Conservation (phyloP, 768 basidiomycete species). For the Tulasnella sp. region DNA sequence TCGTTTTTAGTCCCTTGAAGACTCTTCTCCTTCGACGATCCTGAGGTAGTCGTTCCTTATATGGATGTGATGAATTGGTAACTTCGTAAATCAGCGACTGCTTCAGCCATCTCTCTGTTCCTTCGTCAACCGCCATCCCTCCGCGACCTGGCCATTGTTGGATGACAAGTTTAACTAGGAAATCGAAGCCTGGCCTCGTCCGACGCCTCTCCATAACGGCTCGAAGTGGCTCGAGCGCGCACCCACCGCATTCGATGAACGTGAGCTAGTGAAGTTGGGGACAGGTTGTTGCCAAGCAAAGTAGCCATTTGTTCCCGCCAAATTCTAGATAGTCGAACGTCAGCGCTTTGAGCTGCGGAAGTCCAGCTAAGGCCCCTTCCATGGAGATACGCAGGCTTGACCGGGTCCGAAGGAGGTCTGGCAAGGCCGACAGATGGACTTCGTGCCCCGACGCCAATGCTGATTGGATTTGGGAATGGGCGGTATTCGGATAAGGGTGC, state of each 20-base stretch:
- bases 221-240: neutral
- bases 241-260: neutral
- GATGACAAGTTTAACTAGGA: neutral
- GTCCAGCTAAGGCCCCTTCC: neutral
- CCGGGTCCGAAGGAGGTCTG: neutral
- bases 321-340: neutral
- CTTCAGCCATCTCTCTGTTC: conserved; percentile 32
- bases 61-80: too few relatives aligned
- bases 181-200: neutral
- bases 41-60: too few relatives aligned
- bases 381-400: neutral
- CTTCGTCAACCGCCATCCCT: neutral
- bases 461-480: neutral
- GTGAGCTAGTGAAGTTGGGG: neutral
- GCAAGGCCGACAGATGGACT: neutral
- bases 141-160: neutral
- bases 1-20: too few relatives aligned
- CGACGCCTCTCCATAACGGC: neutral
- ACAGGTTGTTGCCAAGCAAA: neutral
- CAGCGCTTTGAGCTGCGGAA: neutral
- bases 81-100: neutral
- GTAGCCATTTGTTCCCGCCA: neutral
- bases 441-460: neutral
- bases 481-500: neutral
- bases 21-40: too few relatives aligned